These are phyloP conservation scores for Amesomyces nigricolor DNA, from an alignment of 2,329 filamentous ascomycete species.

Conservation along the genomic window DNA sequence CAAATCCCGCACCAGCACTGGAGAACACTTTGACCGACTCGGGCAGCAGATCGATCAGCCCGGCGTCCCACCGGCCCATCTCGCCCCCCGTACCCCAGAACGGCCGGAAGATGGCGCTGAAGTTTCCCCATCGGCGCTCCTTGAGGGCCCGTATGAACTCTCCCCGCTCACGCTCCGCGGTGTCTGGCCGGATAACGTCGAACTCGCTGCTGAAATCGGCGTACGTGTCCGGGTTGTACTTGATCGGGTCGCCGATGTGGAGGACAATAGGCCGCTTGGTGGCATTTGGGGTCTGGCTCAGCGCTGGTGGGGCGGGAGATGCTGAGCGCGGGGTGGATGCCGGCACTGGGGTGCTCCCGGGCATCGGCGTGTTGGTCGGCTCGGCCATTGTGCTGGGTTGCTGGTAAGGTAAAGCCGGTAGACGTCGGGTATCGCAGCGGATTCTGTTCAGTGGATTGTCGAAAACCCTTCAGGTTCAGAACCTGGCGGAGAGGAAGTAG, in stretches of 20 bases:
- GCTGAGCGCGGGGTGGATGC: conserved; percentile 29
- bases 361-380: conserved; percentile 30
- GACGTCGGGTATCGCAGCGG: neutral
- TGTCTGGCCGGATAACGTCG: conserved; percentile 46
- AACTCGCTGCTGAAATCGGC: conserved; percentile 39
- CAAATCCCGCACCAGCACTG: conserved; percentile 59
- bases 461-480: too few species aligned
- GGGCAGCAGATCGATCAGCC: conserved; percentile 53
- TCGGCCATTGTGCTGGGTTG: conserved; percentile 27
- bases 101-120: conserved; percentile 48
- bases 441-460: too few species aligned
- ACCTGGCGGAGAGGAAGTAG: too few species aligned
- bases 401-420: too few species aligned
- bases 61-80: conserved; percentile 59
- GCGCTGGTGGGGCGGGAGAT: conserved; percentile 26
- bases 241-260: conserved; percentile 63
- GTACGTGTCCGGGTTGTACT: conserved; percentile 45
- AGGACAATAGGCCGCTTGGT: conserved; percentile 52
- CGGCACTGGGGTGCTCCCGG: conserved; percentile 26
- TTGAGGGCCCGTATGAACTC: conserved; percentile 46
- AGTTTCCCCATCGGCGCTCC: conserved; percentile 50
- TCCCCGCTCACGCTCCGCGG: conserved; percentile 45
- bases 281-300: conserved; percentile 27
- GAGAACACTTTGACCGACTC: conserved; percentile 54
- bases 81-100: conserved; percentile 58